phyloP scores from a whole-genome alignment of 768 basidiomycete species.

The Boletus subparvulus region DNA sequence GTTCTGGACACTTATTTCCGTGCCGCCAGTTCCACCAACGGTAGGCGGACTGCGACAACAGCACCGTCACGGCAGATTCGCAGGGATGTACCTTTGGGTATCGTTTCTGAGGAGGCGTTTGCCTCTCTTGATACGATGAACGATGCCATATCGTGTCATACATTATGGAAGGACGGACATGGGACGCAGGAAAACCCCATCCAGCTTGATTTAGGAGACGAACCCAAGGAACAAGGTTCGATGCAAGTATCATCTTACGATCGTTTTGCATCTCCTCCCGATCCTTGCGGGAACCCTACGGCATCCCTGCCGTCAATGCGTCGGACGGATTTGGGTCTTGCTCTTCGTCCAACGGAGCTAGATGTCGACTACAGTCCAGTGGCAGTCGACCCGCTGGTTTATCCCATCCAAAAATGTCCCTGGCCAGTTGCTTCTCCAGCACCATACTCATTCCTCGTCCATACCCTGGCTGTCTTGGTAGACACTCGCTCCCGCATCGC shows the following conservation, averaged over 20 bases:
- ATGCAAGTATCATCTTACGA: slow-evolving; percentile 11
- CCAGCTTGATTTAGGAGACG: slow-evolving; percentile 23
- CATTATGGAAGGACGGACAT: slow-evolving; percentile 24
- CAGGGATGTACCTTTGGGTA: slow-evolving; percentile 8
- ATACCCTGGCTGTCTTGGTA: slow-evolving; percentile 58
- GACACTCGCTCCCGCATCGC: slow-evolving; percentile 70
- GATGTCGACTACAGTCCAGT: slow-evolving; percentile 29
- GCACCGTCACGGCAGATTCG: slow-evolving; percentile 18
- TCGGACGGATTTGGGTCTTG: slow-evolving; percentile 10
- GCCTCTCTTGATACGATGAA: slow-evolving; percentile 9
- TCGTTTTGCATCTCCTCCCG: slow-evolving; percentile 7
- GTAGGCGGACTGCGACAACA: slow-evolving; percentile 11
- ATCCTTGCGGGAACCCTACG: slow-evolving; percentile 5
- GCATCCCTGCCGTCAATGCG: slow-evolving; percentile 6
- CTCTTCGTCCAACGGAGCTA: slow-evolving; percentile 25
- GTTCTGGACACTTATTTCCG: slow-evolving; percentile 31
- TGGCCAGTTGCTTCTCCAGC: slow-evolving; percentile 42
- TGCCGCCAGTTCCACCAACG: slow-evolving; percentile 4
- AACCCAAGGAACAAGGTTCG: slow-evolving; percentile 6
- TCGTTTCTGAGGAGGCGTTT: slow-evolving; percentile 17
- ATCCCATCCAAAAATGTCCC: slow-evolving; percentile 42
- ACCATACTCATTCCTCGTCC: slow-evolving; percentile 72
- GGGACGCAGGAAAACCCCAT: slow-evolving; percentile 27
- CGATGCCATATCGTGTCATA: neutral
- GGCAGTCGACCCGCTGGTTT: slow-evolving; percentile 49